Evolutionary conservation across 2,329 filamentous ascomycete species (phyloP), one percentile per base, ranked within the genome.

Genomic region (Amesomyces nigricolor): DNA sequence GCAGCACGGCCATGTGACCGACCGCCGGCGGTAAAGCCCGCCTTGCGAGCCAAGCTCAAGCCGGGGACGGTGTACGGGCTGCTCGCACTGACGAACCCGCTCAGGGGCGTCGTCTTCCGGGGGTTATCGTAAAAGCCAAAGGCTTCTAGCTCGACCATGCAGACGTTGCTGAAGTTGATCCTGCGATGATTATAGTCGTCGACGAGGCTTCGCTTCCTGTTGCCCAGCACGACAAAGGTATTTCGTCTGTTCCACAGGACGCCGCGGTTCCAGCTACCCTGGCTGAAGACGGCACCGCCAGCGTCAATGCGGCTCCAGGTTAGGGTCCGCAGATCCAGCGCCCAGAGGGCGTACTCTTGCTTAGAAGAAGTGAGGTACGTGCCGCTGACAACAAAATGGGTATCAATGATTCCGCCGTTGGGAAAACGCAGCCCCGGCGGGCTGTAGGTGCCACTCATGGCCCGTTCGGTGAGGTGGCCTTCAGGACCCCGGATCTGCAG

Each of bases 41-140:
- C 77, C 65, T 84, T 86, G 48, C 80, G 73, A 1, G 80, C 76
- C 42, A 83, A 68, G 61, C 77, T 86, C 59, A 78, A 76, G 26
- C 71, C 82, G 61, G 70, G 81, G 30, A 70, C 80, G 54, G 72
- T 85, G 67, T 76, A 87, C 26, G 75, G 89, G 73, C 71, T 87
- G 72, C 91, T 96, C 22, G 89, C 86, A 1, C 91, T 96, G 54
- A 87, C 78, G 69, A 94, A 96, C 9, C 85, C 87, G 0, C 91
- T 95, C 64, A 89, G 84, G 1, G 92, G 88, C 4, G 82, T 77
- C 0, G 79, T 83, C 68, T 86, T 88, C 61, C 91, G 83, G 10
- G 94, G 91, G 68, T 97, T 99, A 68, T 97, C 92, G 69, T 96
- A 97, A 43, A 99, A 85, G 1, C 94, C 94, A 74, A 97, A 99